A percentile compares a stretch with the other conserved stretches of the same genome.
Evolutionary conservation across 164 flowering plant genomes (phyloP).

Genomic region (Magnolia officinalis): DNA sequence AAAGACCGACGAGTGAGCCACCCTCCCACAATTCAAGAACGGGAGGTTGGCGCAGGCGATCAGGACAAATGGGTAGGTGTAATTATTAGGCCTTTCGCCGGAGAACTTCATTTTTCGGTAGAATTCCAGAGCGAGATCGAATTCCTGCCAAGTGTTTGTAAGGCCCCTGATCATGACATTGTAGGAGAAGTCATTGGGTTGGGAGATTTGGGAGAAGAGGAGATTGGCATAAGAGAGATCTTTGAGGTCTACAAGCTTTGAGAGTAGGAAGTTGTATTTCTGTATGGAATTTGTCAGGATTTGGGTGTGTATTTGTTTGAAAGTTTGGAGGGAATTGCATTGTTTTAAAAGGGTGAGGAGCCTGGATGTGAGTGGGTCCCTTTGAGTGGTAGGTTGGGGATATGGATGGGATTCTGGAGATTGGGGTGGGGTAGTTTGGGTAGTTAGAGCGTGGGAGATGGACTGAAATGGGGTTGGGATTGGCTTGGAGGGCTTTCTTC

Average conservation of each 20-base stretch:
- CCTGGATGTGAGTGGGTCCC: no score
- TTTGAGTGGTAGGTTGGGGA: no score
- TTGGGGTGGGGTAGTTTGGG: no score
- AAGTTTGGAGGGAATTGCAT: slow-evolving; percentile 32
- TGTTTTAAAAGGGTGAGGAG: slow-evolving; percentile 20
- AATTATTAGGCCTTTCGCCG: slow-evolving; percentile 39
- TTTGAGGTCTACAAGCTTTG: slow-evolving; percentile 46
- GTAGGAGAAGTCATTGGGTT: slow-evolving; percentile 49
- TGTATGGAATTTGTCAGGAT: slow-evolving; percentile 39
- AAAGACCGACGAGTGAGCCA: slow-evolving; percentile 33
- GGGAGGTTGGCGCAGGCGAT: slow-evolving; percentile 33
- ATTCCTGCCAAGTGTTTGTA: slow-evolving; percentile 45
- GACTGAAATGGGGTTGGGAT: no score
- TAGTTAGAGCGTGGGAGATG: no score
- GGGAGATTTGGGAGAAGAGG: slow-evolving; percentile 35
- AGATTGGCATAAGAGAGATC: slow-evolving; percentile 42
- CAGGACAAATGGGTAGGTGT: slow-evolving; percentile 41
- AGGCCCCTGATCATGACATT: slow-evolving; percentile 67
- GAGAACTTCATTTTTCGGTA: slow-evolving; percentile 42
- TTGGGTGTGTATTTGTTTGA: slow-evolving; percentile 25
- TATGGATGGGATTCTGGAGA: no score
- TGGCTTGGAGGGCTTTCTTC: no score
- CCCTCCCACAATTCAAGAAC: slow-evolving; percentile 23
- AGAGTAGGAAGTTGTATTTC: slow-evolving; percentile 47
- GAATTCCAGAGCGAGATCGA: slow-evolving; percentile 27